Percentiles rank a stretch among this genome's conserved stretches.
phyloP scores from a whole-genome alignment of 257 asterid species.

The Primulina tabacum region DNA sequence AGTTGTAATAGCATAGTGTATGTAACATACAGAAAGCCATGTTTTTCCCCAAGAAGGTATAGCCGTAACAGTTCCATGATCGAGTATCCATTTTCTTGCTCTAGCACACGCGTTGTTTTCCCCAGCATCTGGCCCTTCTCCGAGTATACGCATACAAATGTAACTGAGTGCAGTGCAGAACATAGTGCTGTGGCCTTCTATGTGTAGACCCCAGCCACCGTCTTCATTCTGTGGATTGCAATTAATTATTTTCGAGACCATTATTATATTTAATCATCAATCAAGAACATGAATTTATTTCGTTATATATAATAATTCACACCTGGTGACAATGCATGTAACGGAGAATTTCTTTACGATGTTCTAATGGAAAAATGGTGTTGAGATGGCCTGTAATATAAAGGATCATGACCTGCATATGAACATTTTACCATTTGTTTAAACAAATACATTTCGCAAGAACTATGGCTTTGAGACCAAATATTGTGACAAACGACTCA shows the following conservation, averaged over 20 bases:
- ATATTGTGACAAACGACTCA: slow-evolving; percentile 5
- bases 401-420: slow-evolving; percentile 22
- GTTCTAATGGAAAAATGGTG: slow-evolving; percentile 21
- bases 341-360: slow-evolving; percentile 31
- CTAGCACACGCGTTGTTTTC: slow-evolving; percentile 45
- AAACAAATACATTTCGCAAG: no score
- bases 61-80: slow-evolving; percentile 62
- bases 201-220: slow-evolving; percentile 83
- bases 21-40: slow-evolving; percentile 58
- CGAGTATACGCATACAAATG: slow-evolving; percentile 67
- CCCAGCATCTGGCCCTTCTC: slow-evolving; percentile 61
- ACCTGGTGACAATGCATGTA: slow-evolving; percentile 35
- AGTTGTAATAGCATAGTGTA: background rate
- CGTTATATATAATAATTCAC: background rate
- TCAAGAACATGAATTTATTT: background rate
- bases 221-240: slow-evolving; percentile 50
- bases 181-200: slow-evolving; percentile 81
- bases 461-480: background rate
- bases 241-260: background rate
- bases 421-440: background rate
- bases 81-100: slow-evolving; percentile 83
- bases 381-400: slow-evolving; percentile 30
- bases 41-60: slow-evolving; percentile 87
- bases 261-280: no score
- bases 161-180: slow-evolving; percentile 63